These are phyloP conservation scores for Cercospora berteroae DNA, from an alignment of 2,329 filamentous ascomycete genomes.

Conservation along the genomic window DNA sequence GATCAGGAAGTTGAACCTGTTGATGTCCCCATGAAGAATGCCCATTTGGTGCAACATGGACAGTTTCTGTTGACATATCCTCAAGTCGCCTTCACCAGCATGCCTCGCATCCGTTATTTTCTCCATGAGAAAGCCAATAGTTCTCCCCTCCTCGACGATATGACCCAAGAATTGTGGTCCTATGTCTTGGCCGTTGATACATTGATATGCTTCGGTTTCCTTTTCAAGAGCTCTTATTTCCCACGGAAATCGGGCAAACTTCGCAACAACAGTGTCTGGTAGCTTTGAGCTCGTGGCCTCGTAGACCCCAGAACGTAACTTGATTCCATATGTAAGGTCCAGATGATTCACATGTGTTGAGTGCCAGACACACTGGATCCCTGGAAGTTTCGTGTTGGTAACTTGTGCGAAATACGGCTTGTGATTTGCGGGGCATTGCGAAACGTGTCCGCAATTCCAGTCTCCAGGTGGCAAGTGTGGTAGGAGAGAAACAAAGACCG, in stretches of 20 bases:
- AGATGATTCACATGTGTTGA: background rate
- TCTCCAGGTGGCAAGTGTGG: slow-evolving; percentile 42
- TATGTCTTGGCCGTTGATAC: slow-evolving; percentile 39
- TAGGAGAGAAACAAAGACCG: slow-evolving; percentile 31
- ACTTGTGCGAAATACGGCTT: slow-evolving; percentile 34
- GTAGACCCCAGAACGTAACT: background rate
- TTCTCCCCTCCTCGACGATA: slow-evolving; percentile 40
- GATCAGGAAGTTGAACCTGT: background rate
- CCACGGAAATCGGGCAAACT: background rate
- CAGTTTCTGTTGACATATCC: background rate
- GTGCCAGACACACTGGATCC: background rate
- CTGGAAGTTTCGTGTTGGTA: background rate
- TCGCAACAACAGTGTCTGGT: background rate
- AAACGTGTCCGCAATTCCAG: slow-evolving; percentile 44
- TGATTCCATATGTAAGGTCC: background rate
- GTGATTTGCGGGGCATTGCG: slow-evolving; percentile 34
- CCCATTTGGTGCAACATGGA: background rate
- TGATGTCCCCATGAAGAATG: background rate
- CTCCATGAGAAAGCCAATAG: slow-evolving; percentile 44
- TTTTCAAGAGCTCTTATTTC: slow-evolving; percentile 37
- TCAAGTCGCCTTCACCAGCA: slow-evolving; percentile 33
- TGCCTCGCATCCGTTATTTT: slow-evolving; percentile 30
- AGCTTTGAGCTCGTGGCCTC: background rate
- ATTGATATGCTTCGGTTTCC: slow-evolving; percentile 42
- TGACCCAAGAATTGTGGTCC: slow-evolving; percentile 44